A percentile compares a stretch with the other conserved stretches of the same genome.
Conservation (phyloP, 1,139 yeast species). For the Ogataea hybrid region DNA sequence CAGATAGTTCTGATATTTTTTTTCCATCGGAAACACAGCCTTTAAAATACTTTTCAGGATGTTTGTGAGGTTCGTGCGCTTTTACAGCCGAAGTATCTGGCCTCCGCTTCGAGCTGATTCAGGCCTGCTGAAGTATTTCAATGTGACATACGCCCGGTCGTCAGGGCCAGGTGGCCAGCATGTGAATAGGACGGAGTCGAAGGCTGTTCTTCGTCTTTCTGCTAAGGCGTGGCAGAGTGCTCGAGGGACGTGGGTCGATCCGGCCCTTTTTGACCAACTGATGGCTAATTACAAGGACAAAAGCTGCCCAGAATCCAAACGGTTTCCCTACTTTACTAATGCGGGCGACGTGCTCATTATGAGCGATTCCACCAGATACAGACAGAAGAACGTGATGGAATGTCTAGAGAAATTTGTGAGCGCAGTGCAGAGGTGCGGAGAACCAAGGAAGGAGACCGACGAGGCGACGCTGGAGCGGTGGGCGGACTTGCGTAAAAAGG, state of each 20-base stretch:
- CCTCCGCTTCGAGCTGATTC: slow-evolving; percentile 3
- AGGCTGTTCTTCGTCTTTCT: slow-evolving; percentile 64
- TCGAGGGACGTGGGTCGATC: slow-evolving; percentile 59
- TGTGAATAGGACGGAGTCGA: slow-evolving; percentile 80
- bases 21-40: no score
- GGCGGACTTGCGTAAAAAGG: slow-evolving; percentile 21
- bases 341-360: slow-evolving; percentile 26
- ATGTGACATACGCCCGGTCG: slow-evolving; percentile 61
- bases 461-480: slow-evolving; percentile 22
- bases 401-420: slow-evolving; percentile 27
- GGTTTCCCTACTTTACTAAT: slow-evolving; percentile 28
- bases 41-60: background rate
- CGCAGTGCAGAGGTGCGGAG: slow-evolving; percentile 24
- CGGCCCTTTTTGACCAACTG: slow-evolving; percentile 46
- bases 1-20: no score
- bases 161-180: slow-evolving; percentile 97
- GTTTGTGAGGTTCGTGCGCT: background rate
- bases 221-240: slow-evolving; percentile 48
- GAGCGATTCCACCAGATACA: slow-evolving; percentile 26
- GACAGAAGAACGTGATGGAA: slow-evolving; percentile 27
- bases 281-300: slow-evolving; percentile 23
- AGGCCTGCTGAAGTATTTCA: slow-evolving; percentile 19
- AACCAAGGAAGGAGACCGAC: slow-evolving; percentile 16
- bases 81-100: slow-evolving; percentile 2
- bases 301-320: slow-evolving; percentile 17